phyloP scores from a whole-genome alignment of 495 filamentous ascomycete species.

The Penicillium ochrochloron region DNA sequence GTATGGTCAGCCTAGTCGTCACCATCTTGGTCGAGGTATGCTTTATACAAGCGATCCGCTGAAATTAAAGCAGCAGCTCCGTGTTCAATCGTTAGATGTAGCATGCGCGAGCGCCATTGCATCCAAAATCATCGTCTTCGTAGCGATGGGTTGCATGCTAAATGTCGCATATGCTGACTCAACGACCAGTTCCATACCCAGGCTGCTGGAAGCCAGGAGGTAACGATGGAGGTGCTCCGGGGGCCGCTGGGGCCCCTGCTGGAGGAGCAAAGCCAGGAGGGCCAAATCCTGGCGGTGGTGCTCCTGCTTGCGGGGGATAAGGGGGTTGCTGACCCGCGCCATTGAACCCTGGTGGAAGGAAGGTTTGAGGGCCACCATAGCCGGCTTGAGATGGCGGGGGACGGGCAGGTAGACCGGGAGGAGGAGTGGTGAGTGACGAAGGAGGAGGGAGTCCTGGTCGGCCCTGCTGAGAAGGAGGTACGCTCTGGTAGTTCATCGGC shows the following conservation, averaged over 20 bases:
- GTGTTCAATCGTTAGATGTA: neutral
- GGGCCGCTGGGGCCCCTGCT: slow-evolving; percentile 35
- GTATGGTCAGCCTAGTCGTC: neutral
- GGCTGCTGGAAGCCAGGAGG: slow-evolving; percentile 58
- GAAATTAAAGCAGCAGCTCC: neutral
- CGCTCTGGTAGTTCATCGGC: slow-evolving; percentile 40
- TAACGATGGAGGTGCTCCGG: slow-evolving; percentile 46
- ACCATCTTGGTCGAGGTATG: neutral
- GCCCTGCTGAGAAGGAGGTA: slow-evolving; percentile 40
- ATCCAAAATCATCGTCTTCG: neutral
- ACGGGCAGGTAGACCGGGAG: slow-evolving; percentile 76
- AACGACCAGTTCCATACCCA: slow-evolving; percentile 50
- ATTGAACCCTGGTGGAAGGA: slow-evolving; percentile 61
- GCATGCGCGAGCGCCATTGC: neutral
- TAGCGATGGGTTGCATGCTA: neutral
- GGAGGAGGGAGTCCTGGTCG: slow-evolving; percentile 47
- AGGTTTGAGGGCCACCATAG: slow-evolving; percentile 77
- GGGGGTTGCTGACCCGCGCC: slow-evolving; percentile 46
- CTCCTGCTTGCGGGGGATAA: slow-evolving; percentile 47
- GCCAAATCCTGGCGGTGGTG: slow-evolving; percentile 61
- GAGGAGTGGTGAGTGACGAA: slow-evolving; percentile 63
- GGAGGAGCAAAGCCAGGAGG: slow-evolving; percentile 57
- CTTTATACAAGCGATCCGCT: neutral
- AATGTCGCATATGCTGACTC: slow-evolving; percentile 21
- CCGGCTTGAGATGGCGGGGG: slow-evolving; percentile 79